phyloP scores from a whole-genome alignment of 2,329 filamentous ascomycete genomes.

The Microsporum audouinii region DNA sequence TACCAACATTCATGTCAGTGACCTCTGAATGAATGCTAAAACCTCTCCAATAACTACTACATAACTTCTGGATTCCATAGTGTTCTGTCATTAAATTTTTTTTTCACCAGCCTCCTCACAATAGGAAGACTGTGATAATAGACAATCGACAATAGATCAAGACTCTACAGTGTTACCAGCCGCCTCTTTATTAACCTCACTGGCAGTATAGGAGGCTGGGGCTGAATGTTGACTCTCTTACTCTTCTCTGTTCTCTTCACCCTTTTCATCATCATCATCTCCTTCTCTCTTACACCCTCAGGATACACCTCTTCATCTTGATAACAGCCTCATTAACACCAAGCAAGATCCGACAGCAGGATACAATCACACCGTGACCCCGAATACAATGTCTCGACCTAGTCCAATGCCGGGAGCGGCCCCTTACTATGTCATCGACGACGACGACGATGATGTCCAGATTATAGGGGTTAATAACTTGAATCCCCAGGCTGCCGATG shows the following conservation, averaged over 20 bases:
- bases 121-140: neutral
- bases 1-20: too few species aligned
- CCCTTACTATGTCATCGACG: neutral
- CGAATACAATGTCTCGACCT: neutral
- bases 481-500: neutral
- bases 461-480: neutral
- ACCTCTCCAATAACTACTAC: too few species aligned
- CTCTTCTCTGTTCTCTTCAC: neutral
- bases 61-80: neutral
- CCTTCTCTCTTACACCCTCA: neutral
- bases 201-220: neutral
- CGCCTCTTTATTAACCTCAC: neutral
- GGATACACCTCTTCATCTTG: neutral
- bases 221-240: neutral
- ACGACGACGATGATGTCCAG: constrained; percentile 6
- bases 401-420: neutral
- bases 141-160: neutral
- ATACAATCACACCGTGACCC: neutral
- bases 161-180: neutral
- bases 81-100: neutral
- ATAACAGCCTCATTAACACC: neutral
- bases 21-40: too few species aligned
- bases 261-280: neutral
- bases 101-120: neutral
- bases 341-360: neutral